Conservation (phyloP, 805 yeast species). For the Danielozyma ontarioensis region DNA sequence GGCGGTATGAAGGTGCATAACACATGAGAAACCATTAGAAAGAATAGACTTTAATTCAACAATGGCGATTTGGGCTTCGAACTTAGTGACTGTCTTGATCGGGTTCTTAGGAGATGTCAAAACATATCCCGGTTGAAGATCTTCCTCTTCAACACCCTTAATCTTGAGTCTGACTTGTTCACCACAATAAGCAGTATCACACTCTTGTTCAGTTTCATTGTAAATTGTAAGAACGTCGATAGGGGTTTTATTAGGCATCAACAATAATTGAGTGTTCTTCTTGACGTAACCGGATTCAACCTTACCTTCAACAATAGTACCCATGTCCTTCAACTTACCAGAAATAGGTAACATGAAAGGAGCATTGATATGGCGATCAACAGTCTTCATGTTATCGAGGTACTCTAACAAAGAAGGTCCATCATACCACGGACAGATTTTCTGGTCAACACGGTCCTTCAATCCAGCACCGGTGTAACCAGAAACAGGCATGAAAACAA, state of each 20-base stretch:
- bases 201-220: constrained; percentile 95
- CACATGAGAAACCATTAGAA: constrained; percentile 95
- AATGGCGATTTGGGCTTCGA: constrained; percentile 95
- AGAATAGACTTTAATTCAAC: constrained; percentile 93
- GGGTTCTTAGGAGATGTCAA: constrained; percentile 83
- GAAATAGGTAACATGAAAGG: constrained; percentile 97
- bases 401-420: constrained; percentile 92
- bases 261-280: constrained; percentile 66
- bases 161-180: constrained; percentile 93
- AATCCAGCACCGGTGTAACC: constrained; percentile 97
- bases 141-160: constrained; percentile 97
- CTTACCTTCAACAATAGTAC: constrained; percentile 97
- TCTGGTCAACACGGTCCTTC: constrained; percentile 72
- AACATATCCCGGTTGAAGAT: constrained; percentile 86
- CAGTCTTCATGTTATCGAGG: constrained; percentile 75
- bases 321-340: constrained; percentile 93
- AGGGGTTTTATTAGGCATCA: constrained; percentile 87
- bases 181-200: constrained; percentile 86
- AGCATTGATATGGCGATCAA: constrained; percentile 82
- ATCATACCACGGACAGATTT: constrained; percentile 84
- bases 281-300: constrained; percentile 92
- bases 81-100: constrained; percentile 81
- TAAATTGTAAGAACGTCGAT: constrained; percentile 85
- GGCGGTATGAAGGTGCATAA: constrained; percentile 98
- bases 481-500: constrained; percentile 92